Evolutionary conservation across 2,329 filamentous ascomycete genomes (phyloP).

Genomic region (Botryotinia narcissicola): DNA sequence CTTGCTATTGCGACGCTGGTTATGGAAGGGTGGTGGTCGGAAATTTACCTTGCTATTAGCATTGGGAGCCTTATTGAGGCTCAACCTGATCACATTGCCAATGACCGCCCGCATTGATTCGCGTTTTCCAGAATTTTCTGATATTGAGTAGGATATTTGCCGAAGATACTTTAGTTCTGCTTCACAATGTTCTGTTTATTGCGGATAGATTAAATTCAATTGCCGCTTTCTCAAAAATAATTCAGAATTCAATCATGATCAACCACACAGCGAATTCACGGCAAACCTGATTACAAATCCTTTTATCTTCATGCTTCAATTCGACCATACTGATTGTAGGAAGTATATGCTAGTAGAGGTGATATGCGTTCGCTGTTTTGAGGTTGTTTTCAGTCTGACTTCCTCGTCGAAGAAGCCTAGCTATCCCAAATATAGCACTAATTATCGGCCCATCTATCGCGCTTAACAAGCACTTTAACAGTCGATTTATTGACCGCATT

Average conservation of each 20-base stretch:
- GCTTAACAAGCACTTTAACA: background rate
- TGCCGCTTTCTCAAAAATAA: too few relatives aligned
- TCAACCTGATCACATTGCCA: background rate
- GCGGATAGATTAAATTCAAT: background rate
- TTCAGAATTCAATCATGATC: too few relatives aligned
- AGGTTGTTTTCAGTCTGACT: background rate
- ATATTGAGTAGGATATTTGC: rapidly evolving
- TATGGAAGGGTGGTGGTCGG: background rate
- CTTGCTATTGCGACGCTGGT: background rate
- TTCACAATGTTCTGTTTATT: background rate
- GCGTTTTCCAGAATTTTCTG: background rate
- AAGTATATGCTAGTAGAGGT: background rate
- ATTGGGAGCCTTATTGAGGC: background rate
- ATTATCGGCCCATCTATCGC: slow-evolving; percentile 2
- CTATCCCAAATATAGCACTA: background rate
- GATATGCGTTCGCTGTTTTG: background rate
- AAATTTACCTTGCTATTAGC: background rate
- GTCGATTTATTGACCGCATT: background rate
- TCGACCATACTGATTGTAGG: background rate
- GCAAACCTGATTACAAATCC: background rate
- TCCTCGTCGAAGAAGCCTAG: background rate
- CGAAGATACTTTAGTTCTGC: background rate
- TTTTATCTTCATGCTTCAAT: background rate
- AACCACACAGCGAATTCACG: background rate
- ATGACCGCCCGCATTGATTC: background rate